These are phyloP conservation scores for Raffaelea albimanens DNA, from an alignment of 2,329 filamentous ascomycete genomes.

Conservation along the genomic window DNA sequence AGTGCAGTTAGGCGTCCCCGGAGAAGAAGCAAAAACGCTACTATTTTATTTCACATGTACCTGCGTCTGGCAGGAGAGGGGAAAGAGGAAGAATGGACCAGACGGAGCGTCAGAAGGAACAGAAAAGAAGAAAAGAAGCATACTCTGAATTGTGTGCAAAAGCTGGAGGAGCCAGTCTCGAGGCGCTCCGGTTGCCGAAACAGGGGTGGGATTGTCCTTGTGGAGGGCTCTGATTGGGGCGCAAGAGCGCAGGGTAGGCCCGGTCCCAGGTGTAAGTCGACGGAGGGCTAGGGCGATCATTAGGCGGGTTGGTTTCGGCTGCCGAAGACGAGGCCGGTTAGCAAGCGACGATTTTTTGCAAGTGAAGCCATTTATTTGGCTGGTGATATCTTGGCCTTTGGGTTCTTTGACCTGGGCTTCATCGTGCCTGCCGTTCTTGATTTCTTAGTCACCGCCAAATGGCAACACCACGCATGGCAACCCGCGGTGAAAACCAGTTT, in stretches of 20 bases:
- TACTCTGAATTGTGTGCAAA: no score
- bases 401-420: neutral
- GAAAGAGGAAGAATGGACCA: neutral
- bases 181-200: neutral
- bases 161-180: no score
- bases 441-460: no score
- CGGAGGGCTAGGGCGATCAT: neutral
- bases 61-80: neutral
- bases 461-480: no score
- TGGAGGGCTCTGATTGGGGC: neutral
- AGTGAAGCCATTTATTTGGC: neutral
- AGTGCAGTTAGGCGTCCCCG: no score
- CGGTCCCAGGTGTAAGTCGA: neutral
- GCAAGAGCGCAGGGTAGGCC: neutral
- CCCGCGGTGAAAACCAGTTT: neutral
- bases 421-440: no score
- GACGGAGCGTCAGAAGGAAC: neutral
- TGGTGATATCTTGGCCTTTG: neutral
- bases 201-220: neutral
- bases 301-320: neutral
- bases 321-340: neutral
- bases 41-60: neutral
- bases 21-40: neutral
- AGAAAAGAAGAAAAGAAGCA: neutral
- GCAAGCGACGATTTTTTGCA: neutral